phyloP scores from a whole-genome alignment of 768 basidiomycete species.

The Xerocomellus dryophilus region DNA sequence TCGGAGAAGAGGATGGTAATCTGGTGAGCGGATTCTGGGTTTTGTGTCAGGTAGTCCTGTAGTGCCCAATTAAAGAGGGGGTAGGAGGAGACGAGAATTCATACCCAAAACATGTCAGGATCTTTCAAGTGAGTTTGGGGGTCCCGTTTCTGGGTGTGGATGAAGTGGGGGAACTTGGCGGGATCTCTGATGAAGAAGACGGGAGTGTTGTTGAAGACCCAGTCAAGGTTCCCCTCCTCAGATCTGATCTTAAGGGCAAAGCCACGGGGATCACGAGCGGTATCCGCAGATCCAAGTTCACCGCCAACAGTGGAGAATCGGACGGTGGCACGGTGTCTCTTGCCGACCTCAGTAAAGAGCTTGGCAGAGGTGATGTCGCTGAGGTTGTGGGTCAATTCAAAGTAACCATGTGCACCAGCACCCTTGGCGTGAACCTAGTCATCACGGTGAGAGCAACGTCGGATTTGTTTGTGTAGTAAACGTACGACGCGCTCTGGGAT shows the following conservation, averaged over 20 bases:
- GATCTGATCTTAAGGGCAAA: slow-evolving; percentile 90
- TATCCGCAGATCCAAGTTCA: slow-evolving; percentile 84
- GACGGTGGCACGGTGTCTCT: slow-evolving; percentile 69
- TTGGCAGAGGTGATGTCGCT: slow-evolving; percentile 74
- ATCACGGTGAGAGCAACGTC: slow-evolving; percentile 23
- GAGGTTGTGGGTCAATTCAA: slow-evolving; percentile 84
- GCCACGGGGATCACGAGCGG: slow-evolving; percentile 91
- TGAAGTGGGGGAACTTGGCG: slow-evolving; percentile 89
- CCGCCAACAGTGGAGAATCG: slow-evolving; percentile 96
- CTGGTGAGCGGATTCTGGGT: slow-evolving; percentile 88
- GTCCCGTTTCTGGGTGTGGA: slow-evolving; percentile 90
- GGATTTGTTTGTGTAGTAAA: slow-evolving; percentile 5
- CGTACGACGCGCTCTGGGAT: slow-evolving; percentile 91
- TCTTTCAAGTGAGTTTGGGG: slow-evolving; percentile 92
- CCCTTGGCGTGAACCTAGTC: slow-evolving; percentile 86
- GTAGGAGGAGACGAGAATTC: neutral
- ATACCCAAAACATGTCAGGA: slow-evolving; percentile 79
- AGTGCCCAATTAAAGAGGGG: neutral
- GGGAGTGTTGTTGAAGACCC: slow-evolving; percentile 91
- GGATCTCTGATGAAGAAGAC: slow-evolving; percentile 88
- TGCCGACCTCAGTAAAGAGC: slow-evolving; percentile 62
- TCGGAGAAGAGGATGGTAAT: slow-evolving; percentile 92
- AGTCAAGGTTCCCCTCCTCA: slow-evolving; percentile 88
- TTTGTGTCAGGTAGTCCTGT: slow-evolving; percentile 85
- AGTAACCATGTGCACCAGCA: slow-evolving; percentile 90